A percentile compares a stretch with the other conserved stretches of the same genome.
Evolutionary conservation across 2,329 filamentous ascomycete genomes (phyloP).

Genomic region (Aspergillus arachidicola): DNA sequence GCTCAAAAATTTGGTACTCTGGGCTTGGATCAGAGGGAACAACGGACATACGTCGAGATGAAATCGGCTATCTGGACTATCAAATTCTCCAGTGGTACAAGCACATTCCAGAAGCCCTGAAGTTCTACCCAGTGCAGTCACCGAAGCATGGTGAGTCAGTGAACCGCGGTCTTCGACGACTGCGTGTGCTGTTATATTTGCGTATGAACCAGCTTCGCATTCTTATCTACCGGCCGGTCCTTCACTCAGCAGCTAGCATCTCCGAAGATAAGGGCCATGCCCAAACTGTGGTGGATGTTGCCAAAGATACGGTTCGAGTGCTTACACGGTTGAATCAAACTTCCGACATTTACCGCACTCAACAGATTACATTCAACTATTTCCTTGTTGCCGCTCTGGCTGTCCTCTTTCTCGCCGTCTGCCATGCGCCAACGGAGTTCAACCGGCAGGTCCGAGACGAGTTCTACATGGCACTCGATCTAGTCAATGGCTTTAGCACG

Average conservation of each 20-base stretch:
- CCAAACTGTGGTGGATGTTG: constrained; percentile 66
- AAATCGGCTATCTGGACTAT: constrained; percentile 79
- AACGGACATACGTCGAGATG: constrained; percentile 68
- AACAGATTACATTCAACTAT: constrained; percentile 68
- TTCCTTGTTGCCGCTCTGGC: constrained; percentile 67
- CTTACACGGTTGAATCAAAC: constrained; percentile 64
- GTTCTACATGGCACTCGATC: constrained; percentile 67
- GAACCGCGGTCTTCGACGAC: constrained; percentile 68
- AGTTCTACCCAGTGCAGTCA: constrained; percentile 62
- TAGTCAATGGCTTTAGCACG: constrained; percentile 64
- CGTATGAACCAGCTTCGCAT: constrained; percentile 89
- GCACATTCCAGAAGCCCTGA: constrained; percentile 64
- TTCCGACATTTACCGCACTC: constrained; percentile 64
- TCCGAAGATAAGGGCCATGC: constrained; percentile 73
- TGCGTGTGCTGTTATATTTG: constrained; percentile 82
- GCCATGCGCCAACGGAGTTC: constrained; percentile 64
- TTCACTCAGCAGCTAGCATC: constrained; percentile 84
- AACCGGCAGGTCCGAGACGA: constrained; percentile 64
- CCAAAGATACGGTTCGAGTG: constrained; percentile 66
- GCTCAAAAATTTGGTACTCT: constrained; percentile 83
- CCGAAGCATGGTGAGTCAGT: constrained; percentile 51
- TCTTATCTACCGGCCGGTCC: constrained; percentile 81
- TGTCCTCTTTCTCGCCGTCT: constrained; percentile 66
- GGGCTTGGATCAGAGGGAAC: constrained; percentile 71
- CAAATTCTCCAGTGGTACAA: constrained; percentile 88